Evolutionary conservation across 1,139 yeast species (phyloP).

Genomic region (Yamadazyma pseudoaaseri): DNA sequence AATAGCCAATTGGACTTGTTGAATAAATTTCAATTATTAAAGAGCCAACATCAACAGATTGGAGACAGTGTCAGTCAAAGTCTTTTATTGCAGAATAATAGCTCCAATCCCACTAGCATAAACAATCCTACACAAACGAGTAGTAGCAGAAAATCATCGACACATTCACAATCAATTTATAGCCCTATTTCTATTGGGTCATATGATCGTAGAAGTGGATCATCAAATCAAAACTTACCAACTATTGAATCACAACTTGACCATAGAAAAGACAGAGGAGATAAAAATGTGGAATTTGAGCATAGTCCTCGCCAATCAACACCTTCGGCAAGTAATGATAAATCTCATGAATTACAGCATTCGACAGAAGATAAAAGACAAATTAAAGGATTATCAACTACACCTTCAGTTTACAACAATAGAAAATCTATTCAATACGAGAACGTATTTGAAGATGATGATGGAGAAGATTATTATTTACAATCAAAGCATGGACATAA

Average conservation of each 20-base stretch:
- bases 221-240: slow-evolving; percentile 28
- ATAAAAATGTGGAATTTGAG: slow-evolving; percentile 14
- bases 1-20: slow-evolving; percentile 25
- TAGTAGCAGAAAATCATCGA: slow-evolving; percentile 29
- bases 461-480: slow-evolving; percentile 24
- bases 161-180: slow-evolving; percentile 20
- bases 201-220: slow-evolving; percentile 23
- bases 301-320: slow-evolving; percentile 1
- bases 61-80: slow-evolving; percentile 54
- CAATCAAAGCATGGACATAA: slow-evolving; percentile 10
- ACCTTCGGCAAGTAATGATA: neutral
- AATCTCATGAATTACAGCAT: neutral
- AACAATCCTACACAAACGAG: slow-evolving; percentile 10
- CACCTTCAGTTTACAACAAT: slow-evolving; percentile 32
- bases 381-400: slow-evolving; percentile 36
- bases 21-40: slow-evolving; percentile 37
- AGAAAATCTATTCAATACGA: slow-evolving; percentile 40
- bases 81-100: slow-evolving; percentile 27
- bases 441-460: slow-evolving; percentile 54
- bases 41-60: slow-evolving; percentile 43
- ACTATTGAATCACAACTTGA: slow-evolving; percentile 43
- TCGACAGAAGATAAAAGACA: slow-evolving; percentile 4
- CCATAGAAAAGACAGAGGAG: slow-evolving; percentile 12
- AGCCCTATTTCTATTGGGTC: slow-evolving; percentile 36
- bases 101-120: slow-evolving; percentile 7